Evolutionary conservation across 2,329 filamentous ascomycete genomes (phyloP), one percentile per base, ranked within the genome.

Genomic region (Dactylellina leptospora): DNA sequence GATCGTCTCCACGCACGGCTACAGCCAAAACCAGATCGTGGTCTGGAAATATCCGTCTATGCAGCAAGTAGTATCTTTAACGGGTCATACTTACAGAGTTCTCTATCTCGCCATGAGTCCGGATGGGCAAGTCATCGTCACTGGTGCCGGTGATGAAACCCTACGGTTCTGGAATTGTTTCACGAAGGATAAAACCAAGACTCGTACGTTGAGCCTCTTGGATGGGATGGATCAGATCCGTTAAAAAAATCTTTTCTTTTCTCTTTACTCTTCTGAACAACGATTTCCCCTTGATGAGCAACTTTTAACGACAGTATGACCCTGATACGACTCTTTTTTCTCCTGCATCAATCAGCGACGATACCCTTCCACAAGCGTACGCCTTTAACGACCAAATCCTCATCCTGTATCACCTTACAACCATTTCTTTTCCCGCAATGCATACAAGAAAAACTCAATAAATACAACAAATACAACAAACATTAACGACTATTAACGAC

Each of bases 11-110:
- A 99, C 95, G 0, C 95, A 99, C 78, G 95, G 95, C 4, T 99
- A 97, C 82, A 93, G 90, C 76, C 95, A 99, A 79, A 97, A 99
- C 79, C 95, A 97, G 80, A 97, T 99, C 77, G 93, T 97, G 36
- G 92, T 99, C 61, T 99, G 95, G 95, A 99, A 99, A 78, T 99
- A 99, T 78, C 95, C 95, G 0, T 93, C 90, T 75, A 97, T 99
- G 95, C 92, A 92, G 51, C 95, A 97, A 79, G 92, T 99, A 6
- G 93, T 92, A 40, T 96, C 91, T 75, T 83, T 99, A 47, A 99
- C 95, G 0, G 95, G 95, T 0, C 95, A 99, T 80, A 99, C 95
- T 0, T 97, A 96, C 80, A 90, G 95, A 78, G 95, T 99, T 10
- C 84, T 99, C 2, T 99, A 97, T 79, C 84, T 99, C 56, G 93